Base-by-base conservation (phyloP, 257 asterid species). In the Ballota nigra region DNA sequence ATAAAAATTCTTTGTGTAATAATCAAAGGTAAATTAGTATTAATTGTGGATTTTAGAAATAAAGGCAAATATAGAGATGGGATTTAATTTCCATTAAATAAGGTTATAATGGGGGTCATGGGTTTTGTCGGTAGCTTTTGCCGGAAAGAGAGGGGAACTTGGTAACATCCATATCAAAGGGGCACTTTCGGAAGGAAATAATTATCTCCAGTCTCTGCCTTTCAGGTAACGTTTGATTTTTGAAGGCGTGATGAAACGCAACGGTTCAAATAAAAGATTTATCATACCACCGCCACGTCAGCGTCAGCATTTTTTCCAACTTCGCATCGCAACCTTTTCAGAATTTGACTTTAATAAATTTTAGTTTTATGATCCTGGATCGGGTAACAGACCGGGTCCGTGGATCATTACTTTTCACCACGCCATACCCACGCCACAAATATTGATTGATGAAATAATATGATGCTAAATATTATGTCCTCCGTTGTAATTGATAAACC, bases 101-200 rank as follows among this genome's bases (percentile, higher is more conserved):
- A 55, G 24, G n/a, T 7, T 26, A 18, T 2, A 34, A 55, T 10
- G 7, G 3, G 34, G 28, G 19, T 4, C 7, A 63, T 22, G 53
- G 63, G 28, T 26, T 41, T 59, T 63, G 82, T 78, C 86, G 82
- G 82, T 78, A 56, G 78, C 68, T 57, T 71, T 69, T 68, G 75
- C 79, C 73, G 68, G 74, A 11, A 66, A 71, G 51, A 58, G 57
- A 18, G 78, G 71, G 80, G 33, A 75, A 69, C 38, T 56, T 31
- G 57, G 60, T 60, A 45, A 72, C 66, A 61, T 70, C 63, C 22
- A 66, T 38, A 6, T 68, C 69, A 8, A 19, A 51, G 61, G 84
- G 85, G 75, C 40, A 70, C 18, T 73, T 77, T 66, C 40, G 79
- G 82, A 70, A 75, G 66, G 0, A 40, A 51, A 57, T 8, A 20